Evolutionary conservation across 805 yeast genomes (phyloP).

Genomic region (Tetrapisispora fleetii): DNA sequence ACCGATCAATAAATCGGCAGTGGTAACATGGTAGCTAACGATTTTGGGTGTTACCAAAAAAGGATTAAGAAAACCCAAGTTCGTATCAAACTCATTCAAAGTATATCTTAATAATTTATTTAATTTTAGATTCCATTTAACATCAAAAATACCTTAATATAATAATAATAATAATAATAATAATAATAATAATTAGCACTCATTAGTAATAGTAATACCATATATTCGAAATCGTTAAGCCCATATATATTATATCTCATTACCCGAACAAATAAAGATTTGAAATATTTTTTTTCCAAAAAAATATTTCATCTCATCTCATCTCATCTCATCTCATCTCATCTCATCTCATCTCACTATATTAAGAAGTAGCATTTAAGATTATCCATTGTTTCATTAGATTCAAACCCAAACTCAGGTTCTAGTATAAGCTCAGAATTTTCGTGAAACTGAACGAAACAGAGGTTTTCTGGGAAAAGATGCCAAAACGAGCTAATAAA

Average conservation of each 20-base stretch:
- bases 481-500: conserved; percentile 29
- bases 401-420: too few species aligned
- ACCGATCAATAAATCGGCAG: too few species aligned
- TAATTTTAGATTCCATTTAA: background rate
- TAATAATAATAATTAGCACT: too few species aligned
- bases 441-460: too few species aligned
- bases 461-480: conserved; percentile 4
- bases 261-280: background rate
- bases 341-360: background rate
- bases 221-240: too few species aligned
- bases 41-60: too few species aligned
- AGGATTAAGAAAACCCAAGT: too few species aligned
- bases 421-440: too few species aligned
- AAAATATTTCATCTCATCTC: conserved; percentile 12
- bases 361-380: background rate
- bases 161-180: too few species aligned
- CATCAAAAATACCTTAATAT: background rate
- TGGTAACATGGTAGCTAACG: too few species aligned
- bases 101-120: background rate
- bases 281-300: background rate
- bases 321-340: conserved; percentile 1
- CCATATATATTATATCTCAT: background rate
- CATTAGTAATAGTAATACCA: too few species aligned
- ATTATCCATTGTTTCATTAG: too few species aligned
- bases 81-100: background rate